Evolutionary conservation across 768 basidiomycete genomes (phyloP).

Genomic region (Suillus plorans): DNA sequence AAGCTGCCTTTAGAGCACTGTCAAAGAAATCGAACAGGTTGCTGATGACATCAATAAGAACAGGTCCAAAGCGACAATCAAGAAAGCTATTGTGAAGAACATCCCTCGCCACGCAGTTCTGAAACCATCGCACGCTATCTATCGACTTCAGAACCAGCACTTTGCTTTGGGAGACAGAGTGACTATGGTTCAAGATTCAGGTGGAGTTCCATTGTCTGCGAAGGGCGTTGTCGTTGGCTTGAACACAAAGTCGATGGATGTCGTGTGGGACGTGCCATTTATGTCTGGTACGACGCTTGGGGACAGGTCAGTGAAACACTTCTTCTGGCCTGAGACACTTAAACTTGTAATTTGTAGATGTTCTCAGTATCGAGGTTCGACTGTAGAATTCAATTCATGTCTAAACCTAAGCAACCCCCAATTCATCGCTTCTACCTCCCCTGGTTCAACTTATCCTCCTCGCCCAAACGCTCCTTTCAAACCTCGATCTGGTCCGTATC

Average conservation of each 20-base stretch:
- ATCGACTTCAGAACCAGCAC: slow-evolving; percentile 84
- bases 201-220: slow-evolving; percentile 83
- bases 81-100: slow-evolving; percentile 89
- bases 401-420: slow-evolving; percentile 87
- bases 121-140: slow-evolving; percentile 88
- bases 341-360: slow-evolving; percentile 49
- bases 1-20: slow-evolving; percentile 56
- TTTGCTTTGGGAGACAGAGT: slow-evolving; percentile 93
- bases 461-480: slow-evolving; percentile 56
- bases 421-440: slow-evolving; percentile 75
- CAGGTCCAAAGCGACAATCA: slow-evolving; percentile 65
- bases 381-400: slow-evolving; percentile 83
- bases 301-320: slow-evolving; percentile 55
- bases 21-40: slow-evolving; percentile 73
- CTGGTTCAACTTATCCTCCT: slow-evolving; percentile 49
- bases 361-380: slow-evolving; percentile 89
- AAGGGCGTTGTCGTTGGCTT: slow-evolving; percentile 95
- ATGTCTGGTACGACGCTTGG: slow-evolving; percentile 88
- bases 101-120: slow-evolving; percentile 92
- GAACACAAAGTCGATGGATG: slow-evolving; percentile 85
- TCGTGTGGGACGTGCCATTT: slow-evolving; percentile 95
- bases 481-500: slow-evolving; percentile 67
- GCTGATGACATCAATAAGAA: slow-evolving; percentile 66
- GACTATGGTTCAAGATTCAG: slow-evolving; percentile 94
- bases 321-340: not conserved